Conservation (phyloP, 192 early-diverging fungal species). For the Dissophora ornata region DNA sequence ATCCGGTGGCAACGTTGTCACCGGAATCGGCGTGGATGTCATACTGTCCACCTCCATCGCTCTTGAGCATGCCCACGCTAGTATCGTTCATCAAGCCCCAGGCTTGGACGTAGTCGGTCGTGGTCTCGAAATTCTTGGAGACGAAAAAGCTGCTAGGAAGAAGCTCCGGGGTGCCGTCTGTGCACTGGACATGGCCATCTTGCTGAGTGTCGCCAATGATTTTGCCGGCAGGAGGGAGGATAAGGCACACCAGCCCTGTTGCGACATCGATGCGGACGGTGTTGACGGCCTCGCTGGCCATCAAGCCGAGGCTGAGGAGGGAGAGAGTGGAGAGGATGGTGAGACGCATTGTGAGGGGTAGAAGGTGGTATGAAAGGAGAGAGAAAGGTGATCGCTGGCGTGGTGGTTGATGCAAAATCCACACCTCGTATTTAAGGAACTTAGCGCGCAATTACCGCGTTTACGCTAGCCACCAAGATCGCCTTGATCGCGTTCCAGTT, state of each 20-base stretch:
- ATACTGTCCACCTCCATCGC: conserved; percentile 62
- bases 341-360: conserved; percentile 6
- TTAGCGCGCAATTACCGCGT: no score
- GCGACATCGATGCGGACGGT: conserved; percentile 14
- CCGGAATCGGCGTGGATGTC: conserved; percentile 52
- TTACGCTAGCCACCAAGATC: no score
- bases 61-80: conserved; percentile 26
- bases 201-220: conserved; percentile 18
- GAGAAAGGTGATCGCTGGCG: neutral
- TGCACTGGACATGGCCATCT: conserved; percentile 23
- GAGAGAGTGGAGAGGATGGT: conserved; percentile 19
- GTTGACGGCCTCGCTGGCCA: neutral
- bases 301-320: conserved; percentile 1
- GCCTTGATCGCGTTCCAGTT: no score
- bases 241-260: conserved; percentile 9
- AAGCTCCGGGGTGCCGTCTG: conserved; percentile 33
- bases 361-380: neutral
- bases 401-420: no score
- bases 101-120: conserved; percentile 51
- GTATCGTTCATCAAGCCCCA: conserved; percentile 55
- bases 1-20: conserved; percentile 42
- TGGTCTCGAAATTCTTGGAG: conserved; percentile 41
- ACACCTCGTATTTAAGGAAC: no score
- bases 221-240: conserved; percentile 15
- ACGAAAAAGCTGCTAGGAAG: conserved; percentile 50